Evolutionary conservation across 768 basidiomycete genomes (phyloP), one percentile per base, ranked within the genome.

Genomic region (Wakefieldia striispora): DNA sequence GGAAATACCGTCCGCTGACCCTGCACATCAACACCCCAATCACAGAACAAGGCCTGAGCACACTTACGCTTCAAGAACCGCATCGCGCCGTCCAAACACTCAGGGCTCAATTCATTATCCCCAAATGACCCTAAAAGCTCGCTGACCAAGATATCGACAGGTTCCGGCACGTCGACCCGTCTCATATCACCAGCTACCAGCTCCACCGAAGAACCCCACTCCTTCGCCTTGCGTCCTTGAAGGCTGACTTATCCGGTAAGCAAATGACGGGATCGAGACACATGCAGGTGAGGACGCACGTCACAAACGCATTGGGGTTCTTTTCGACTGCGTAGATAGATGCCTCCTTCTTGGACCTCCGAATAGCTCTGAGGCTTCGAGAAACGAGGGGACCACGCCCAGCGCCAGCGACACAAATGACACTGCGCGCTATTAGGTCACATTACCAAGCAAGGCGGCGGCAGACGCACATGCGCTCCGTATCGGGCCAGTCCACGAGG

Each of bases 131-230:
- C 97, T 59, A 99, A 70, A 19, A 99, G 79, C 68, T 99, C 97
- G 71, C 90, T 95, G 61, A 99, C 86, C 50, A 99, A 73, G 54
- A 99, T 91, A 67, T 98, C 97, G 24, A 83, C 93, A 56, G 80
- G 77, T 59, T 97, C 91, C 6, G 95, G 94, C 1, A 95, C 70
- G 9, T 84, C 76, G 38, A 97, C 73, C 23, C 73, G 72, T 14
- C 97, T 79, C 97, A 99, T 98, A 68, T 99, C 97, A 3, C 95
- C 95, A 62, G 87, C 89, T n/a, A 97, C 60, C 33, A 99, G 76
- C 48, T 83, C 71, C 45, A 98, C 94, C 39, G 75, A 75, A 43
- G 80, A 73, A 24, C 81, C 81, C 97, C 97, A 99, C 69, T 97
- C 92, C 16, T 71, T 75, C 14, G 77, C 77, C 65, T 90, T 80